Base-by-base conservation (phyloP, 148 eudicot genomes). In the Fagopyrum tataricum region DNA sequence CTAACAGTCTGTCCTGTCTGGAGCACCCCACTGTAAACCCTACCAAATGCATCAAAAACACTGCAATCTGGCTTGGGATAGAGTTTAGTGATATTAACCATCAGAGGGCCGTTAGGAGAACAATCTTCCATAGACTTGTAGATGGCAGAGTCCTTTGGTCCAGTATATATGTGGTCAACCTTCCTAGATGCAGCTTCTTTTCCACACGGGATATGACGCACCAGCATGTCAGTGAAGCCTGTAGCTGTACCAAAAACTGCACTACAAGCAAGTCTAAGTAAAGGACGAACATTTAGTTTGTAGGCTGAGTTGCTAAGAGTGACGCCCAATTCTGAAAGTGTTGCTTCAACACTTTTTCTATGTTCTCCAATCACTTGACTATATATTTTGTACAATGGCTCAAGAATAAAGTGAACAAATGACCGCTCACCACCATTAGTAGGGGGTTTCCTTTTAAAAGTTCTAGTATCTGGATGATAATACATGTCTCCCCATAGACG, bases 331-430 rank as follows among this genome's bases (percentile, higher is more conserved):
- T 96, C 99, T 14, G 90, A 81, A 44, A 96, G 89, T 47, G 99
- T 96, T 74, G 90, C 77, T 83, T 96, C 99, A 71, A 96, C 99
- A 71, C 99, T 96, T 88, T 90, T 92, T 80, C 88, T 92, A 75
- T 96, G 99, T 79, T 96, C 99, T 78, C 99, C 99, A 70, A 96
- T 82, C n/a, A 96, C 99, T 85, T 96, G 99, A 79, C 97, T 96
- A 67, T 96, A 96, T 70, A 96, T 79, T 81, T 96, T 96, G 82
- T 96, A 96, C 9, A 96, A 87, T 5, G 99, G 99, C 78, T 96
- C 99, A 26, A 96, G 93, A 62, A 96, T 85, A 84, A 96, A 96
- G 78, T 92, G 94, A 69, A 96, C 96, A 83, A 96, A 96, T 40
- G 97, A 84, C 64, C 99, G 87, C 75, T 96, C 99, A 64, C 81